These are phyloP conservation scores for Ophiostoma tasmaniense DNA, from an alignment of 2,329 filamentous ascomycete species.

Conservation along the genomic window DNA sequence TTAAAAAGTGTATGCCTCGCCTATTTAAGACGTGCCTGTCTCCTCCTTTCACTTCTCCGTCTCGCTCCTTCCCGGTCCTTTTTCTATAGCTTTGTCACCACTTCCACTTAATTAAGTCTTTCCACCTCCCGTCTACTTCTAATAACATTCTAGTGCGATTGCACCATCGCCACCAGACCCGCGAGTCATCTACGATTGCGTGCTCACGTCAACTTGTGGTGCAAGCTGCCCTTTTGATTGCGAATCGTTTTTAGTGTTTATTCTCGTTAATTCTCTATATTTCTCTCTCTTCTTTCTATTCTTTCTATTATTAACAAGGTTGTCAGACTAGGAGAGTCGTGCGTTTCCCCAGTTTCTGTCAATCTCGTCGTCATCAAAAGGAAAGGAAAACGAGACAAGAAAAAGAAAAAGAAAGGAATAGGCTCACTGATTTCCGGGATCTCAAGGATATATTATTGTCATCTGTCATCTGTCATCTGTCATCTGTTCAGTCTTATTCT, in stretches of 20 bases:
- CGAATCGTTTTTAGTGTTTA: constrained; percentile 1
- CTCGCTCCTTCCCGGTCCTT: not conserved
- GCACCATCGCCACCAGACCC: constrained; percentile 14
- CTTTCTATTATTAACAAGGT: not conserved
- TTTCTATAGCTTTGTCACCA: not conserved
- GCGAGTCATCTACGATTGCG: constrained; percentile 14
- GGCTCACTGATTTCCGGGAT: not conserved
- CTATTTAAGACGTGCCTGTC: not conserved
- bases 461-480: not conserved
- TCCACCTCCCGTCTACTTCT: not conserved
- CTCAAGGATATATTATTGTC: not conserved
- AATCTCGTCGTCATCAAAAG: not conserved
- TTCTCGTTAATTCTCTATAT: not conserved
- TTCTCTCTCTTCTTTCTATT: not conserved
- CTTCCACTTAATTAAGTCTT: not conserved
- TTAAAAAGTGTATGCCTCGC: not conserved
- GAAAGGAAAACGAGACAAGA: not conserved
- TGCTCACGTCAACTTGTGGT: constrained; percentile 15
- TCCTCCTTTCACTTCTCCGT: not conserved
- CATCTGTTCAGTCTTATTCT: not conserved
- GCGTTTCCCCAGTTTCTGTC: not conserved
- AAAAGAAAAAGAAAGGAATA: not conserved
- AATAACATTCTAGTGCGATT: constrained; percentile 13
- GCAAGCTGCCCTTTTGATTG: constrained; percentile 14
- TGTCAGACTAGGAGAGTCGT: not conserved